Conservation (phyloP, 202 grass and related monocot genomes). For the Setaria italica region DNA sequence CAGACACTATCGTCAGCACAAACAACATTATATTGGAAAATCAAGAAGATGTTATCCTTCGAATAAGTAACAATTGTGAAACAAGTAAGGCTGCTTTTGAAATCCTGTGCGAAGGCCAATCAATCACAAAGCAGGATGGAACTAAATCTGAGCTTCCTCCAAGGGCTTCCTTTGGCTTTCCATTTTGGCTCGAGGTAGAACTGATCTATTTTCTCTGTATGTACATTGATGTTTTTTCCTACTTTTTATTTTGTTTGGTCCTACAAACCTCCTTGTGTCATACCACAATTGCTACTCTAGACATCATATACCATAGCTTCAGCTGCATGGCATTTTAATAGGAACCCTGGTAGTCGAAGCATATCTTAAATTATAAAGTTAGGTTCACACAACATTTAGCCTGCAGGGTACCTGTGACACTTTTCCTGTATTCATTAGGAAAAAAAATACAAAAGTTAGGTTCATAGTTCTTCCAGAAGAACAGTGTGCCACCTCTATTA, state of each 20-base stretch:
- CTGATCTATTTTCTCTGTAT: neutral
- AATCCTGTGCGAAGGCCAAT: slow-evolving; percentile 80
- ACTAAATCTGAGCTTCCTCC: slow-evolving; percentile 53
- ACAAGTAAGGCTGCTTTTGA: slow-evolving; percentile 70
- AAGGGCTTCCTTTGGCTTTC: slow-evolving; percentile 82
- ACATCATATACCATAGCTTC: neutral
- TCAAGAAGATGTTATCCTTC: slow-evolving; percentile 66
- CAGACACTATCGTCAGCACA: slow-evolving; percentile 74
- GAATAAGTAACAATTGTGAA: slow-evolving; percentile 78
- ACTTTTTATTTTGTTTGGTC: slow-evolving; percentile 1
- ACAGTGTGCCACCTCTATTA: neutral
- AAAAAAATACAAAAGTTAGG: neutral
- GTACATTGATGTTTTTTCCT: neutral
- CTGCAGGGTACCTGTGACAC: neutral
- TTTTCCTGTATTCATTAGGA: neutral
- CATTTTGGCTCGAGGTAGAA: slow-evolving; percentile 86
- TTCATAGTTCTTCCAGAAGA: neutral
- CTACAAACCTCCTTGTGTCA: neutral
- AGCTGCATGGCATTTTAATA: neutral
- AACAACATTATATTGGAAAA: slow-evolving; percentile 86
- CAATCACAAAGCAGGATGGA: slow-evolving; percentile 56
- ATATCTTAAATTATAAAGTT: neutral
- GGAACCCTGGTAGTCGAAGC: no score
- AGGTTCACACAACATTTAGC: slow-evolving; percentile 27
- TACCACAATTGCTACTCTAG: slow-evolving; percentile 21